Evolutionary conservation across 139 green algal species (phyloP).

Genomic region (Diplosphaera chodatii): DNA sequence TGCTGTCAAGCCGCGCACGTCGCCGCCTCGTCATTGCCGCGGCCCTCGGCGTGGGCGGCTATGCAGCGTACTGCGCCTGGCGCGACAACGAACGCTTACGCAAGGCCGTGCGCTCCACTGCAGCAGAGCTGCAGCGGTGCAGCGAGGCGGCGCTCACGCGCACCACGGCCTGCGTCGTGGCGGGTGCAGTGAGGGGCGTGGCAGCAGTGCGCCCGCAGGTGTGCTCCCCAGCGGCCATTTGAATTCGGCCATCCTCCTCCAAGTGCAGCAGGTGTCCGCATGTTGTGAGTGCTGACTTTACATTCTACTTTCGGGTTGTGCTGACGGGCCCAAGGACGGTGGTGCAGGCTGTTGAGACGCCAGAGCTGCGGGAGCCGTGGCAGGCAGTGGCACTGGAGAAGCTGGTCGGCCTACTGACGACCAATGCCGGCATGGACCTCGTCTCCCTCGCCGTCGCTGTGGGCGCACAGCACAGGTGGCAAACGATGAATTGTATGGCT

Average conservation of each 20-base stretch:
- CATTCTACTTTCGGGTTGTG: no score
- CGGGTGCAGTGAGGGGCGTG: constrained; percentile 17
- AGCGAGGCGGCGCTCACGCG: constrained; percentile 9
- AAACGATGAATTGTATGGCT: no score
- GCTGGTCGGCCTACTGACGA: constrained; percentile 31
- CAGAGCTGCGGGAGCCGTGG: background rate
- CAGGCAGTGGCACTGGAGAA: constrained; percentile 12
- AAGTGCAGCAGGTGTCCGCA: no score
- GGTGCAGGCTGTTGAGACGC: background rate
- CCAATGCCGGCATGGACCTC: constrained; percentile 25
- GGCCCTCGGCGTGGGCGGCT: background rate
- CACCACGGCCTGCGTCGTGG: constrained; percentile 4
- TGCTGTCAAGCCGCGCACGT: background rate
- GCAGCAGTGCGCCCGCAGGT: constrained; percentile 1
- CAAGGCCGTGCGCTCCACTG: background rate
- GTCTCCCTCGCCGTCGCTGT: constrained; percentile 39
- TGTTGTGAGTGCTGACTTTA: no score
- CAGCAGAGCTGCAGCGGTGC: background rate
- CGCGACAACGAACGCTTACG: background rate
- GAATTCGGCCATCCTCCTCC: background rate
- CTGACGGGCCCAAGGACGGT: no score
- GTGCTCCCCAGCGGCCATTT: background rate
- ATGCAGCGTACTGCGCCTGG: background rate
- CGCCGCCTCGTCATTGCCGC: background rate
- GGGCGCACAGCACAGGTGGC: constrained; percentile 14